phyloP scores from a whole-genome alignment of 2,329 filamentous ascomycete species.

The Penicillium olsonii region DNA sequence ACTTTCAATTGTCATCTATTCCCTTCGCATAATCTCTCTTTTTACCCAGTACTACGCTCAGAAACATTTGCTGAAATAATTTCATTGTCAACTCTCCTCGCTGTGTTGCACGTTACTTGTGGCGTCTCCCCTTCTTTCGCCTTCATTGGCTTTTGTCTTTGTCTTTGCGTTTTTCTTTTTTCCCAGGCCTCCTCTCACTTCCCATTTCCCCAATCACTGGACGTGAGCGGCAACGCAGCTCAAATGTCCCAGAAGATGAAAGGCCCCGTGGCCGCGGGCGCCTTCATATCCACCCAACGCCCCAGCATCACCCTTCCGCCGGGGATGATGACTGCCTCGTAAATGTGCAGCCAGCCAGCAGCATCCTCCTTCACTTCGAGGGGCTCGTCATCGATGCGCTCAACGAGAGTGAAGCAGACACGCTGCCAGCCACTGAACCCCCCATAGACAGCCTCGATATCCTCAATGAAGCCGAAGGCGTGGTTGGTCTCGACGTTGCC shows the following conservation, averaged over 20 bases:
- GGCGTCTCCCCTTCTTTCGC: no score
- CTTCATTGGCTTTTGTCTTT: no score
- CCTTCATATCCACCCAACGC: slow-evolving; percentile 44
- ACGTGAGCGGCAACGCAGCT: no score
- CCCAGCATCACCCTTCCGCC: slow-evolving; percentile 52
- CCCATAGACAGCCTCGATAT: slow-evolving; percentile 26
- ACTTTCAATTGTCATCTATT: slow-evolving; percentile 17
- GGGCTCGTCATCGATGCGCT: slow-evolving; percentile 5
- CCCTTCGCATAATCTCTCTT: slow-evolving; percentile 16
- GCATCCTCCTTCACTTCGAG: slow-evolving; percentile 14
- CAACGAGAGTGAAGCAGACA: slow-evolving; percentile 40
- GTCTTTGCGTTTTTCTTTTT: no score
- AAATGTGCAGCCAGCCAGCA: slow-evolving; percentile 43
- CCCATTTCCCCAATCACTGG: no score
- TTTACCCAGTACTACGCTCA: background rate
- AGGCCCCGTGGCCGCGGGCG: slow-evolving; percentile 22
- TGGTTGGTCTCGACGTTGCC: slow-evolving; percentile 13
- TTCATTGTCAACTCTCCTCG: background rate
- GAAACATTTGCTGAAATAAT: background rate
- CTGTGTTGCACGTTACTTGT: background rate
- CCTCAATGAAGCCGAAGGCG: slow-evolving; percentile 40
- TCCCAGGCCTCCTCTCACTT: no score
- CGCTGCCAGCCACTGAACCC: slow-evolving; percentile 39
- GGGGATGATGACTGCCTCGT: slow-evolving; percentile 52
- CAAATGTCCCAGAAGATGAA: slow-evolving; percentile 37